Base-by-base conservation (phyloP, 352 stramenopile genomes). In the Albugo candida region DNA sequence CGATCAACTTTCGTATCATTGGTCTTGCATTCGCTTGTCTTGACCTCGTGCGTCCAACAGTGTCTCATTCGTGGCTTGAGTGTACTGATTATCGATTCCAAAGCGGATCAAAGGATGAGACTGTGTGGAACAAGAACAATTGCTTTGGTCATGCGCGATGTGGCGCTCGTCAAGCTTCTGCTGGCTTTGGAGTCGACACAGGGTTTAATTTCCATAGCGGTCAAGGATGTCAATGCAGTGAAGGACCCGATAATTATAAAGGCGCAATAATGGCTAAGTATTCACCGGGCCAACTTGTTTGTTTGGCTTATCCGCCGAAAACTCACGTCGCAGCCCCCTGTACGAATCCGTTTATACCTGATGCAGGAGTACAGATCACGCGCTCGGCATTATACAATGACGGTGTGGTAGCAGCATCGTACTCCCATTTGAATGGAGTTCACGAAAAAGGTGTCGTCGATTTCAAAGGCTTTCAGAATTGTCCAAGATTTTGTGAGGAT, bases 391-490 rank as follows among this genome's bases (percentile, higher is more conserved):
- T 46, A 31, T 35, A 18, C 37, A 56, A 68, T 46, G 51, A 54
- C 18, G 39, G 50, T 34, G 51, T 31, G 16, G 17, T 43, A 3
- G 21, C 31, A 17, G 52, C 41, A 11, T 21, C 51, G 42, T 63
- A 63, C 55, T 13, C 14, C 13, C 47, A 65, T 41, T 24, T 20
- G 20, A 68, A 68, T 37, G 60, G 54, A 17, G 24, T 49, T 16
- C 60, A 68, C 49, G 19, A 35, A 2, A 48, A 44, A 14, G 60
- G 60, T 6, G 16, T 51, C 13, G 41, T 65, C n/a, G 58, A 65
- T 53, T 65, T 65, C 55, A 63, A 63, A 35, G 61, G 54, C 1
- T 65, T 69, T 42, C 61, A 69, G 61, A 38, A 65, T 52, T 69
- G 61, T 48, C 58, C 58, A n/a, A 63, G 60, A 39, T 68, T 68